Percentiles rank a stretch among this genome's conserved stretches.
These are phyloP conservation scores for Phaseolus lunatus DNA, from an alignment of 306 rosid species.

Conservation along the genomic window DNA sequence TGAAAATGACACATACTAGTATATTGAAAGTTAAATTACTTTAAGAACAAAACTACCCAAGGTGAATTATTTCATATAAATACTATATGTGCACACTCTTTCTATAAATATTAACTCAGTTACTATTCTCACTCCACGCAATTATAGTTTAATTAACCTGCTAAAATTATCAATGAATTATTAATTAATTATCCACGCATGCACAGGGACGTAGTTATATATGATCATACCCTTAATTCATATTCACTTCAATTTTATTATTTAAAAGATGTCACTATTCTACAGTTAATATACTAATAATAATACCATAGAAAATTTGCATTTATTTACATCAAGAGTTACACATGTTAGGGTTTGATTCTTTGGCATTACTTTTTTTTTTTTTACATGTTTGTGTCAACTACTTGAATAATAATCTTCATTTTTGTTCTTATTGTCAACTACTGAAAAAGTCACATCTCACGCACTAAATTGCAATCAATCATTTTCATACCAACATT, in stretches of 20 bases:
- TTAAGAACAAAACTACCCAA: neutral
- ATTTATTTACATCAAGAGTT: neutral
- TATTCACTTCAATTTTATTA: neutral
- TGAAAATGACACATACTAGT: too few species aligned
- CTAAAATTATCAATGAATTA: neutral
- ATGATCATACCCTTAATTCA: neutral
- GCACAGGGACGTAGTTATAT: neutral
- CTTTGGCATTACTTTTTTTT: neutral
- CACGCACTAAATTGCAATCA: neutral
- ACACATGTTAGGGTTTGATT: neutral
- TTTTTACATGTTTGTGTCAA: neutral
- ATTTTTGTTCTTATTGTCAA: neutral
- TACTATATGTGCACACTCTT: neutral
- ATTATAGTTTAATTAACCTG: neutral
- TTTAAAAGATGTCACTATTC: neutral
- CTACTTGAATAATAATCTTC: neutral
- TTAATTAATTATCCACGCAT: neutral
- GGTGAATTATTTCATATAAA: neutral
- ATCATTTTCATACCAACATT: conserved; percentile 12
- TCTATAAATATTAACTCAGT: neutral
- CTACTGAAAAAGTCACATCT: neutral
- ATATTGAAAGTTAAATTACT: too few species aligned
- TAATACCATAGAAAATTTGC: neutral
- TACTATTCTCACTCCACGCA: neutral
- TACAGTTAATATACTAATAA: neutral